Conservation (phyloP, 1,139 yeast species). For the Diutina pseudorugosa region DNA sequence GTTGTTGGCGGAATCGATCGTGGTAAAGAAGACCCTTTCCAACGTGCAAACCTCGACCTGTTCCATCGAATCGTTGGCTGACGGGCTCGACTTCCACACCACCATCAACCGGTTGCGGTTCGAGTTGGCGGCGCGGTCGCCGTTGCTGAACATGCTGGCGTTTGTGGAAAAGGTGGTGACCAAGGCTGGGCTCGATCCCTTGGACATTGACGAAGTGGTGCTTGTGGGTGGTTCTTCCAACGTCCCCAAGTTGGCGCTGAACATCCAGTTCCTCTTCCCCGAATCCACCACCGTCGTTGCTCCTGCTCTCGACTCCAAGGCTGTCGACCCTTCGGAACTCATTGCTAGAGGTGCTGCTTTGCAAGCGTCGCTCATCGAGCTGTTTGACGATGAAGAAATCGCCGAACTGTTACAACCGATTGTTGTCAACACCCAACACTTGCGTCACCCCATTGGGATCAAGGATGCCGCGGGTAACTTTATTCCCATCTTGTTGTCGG, state of each 20-base stretch:
- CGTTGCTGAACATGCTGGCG: slow-evolving; percentile 59
- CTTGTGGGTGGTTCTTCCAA: slow-evolving; percentile 91
- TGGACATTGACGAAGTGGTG: slow-evolving; percentile 84
- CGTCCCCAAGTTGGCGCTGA: slow-evolving; percentile 81
- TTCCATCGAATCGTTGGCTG: slow-evolving; percentile 90
- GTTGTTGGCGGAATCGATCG: slow-evolving; percentile 71
- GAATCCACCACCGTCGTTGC: slow-evolving; percentile 68
- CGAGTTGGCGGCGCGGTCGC: slow-evolving; percentile 77
- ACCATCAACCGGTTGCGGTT: slow-evolving; percentile 89
- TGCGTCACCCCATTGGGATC: slow-evolving; percentile 76
- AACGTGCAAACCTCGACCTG: slow-evolving; percentile 83
- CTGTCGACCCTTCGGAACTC: slow-evolving; percentile 81
- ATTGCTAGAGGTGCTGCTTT: slow-evolving; percentile 93
- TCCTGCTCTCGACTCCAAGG: slow-evolving; percentile 66
- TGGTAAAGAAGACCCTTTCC: slow-evolving; percentile 84
- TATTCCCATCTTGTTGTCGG: slow-evolving; percentile 62
- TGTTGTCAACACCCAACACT: slow-evolving; percentile 82
- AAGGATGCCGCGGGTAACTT: slow-evolving; percentile 64
- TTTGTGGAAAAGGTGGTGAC: slow-evolving; percentile 65
- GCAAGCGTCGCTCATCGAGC: slow-evolving; percentile 82
- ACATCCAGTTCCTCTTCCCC: slow-evolving; percentile 66
- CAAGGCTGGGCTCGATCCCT: slow-evolving; percentile 75
- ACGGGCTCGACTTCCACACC: slow-evolving; percentile 88
- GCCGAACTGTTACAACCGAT: slow-evolving; percentile 77
- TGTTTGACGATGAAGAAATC: slow-evolving; percentile 79